phyloP scores from a whole-genome alignment of 345 rosid genomes.

The Camelina neglecta region DNA sequence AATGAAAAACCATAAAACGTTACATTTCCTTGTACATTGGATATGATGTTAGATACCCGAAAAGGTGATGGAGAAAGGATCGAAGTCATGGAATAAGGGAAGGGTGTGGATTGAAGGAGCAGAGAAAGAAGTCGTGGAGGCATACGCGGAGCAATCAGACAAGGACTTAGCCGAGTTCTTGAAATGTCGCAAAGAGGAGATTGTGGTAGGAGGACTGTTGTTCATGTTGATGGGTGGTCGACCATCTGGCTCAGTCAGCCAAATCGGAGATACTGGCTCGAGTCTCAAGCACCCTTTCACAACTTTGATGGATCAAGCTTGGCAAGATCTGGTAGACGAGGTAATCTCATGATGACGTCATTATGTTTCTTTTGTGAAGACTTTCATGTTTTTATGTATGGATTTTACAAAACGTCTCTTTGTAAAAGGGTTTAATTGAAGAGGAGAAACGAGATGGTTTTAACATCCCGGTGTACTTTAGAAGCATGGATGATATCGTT shows the following conservation, averaged over 20 bases:
- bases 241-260: conserved; percentile 44
- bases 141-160: conserved; percentile 55
- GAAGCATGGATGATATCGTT: conserved; percentile 58
- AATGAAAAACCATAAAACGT: no score
- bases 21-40: not conserved
- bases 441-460: conserved; percentile 58
- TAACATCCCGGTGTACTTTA: conserved; percentile 61
- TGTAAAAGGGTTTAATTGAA: conserved; percentile 52
- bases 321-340: conserved; percentile 62
- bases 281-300: conserved; percentile 54
- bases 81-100: conserved; percentile 57
- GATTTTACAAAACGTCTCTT: not conserved
- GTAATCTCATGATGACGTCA: conserved; percentile 33
- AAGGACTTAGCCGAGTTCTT: conserved; percentile 57
- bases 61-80: conserved; percentile 50
- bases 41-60: conserved; percentile 50
- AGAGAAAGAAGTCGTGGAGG: conserved; percentile 52
- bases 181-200: conserved; percentile 58
- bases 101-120: conserved; percentile 62
- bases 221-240: conserved; percentile 63
- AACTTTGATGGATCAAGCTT: conserved; percentile 56
- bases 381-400: conserved; percentile 7
- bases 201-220: conserved; percentile 54
- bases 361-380: not conserved
- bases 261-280: conserved; percentile 51